These are phyloP conservation scores for Pterula multifida DNA, from an alignment of 1,284 basidiomycete genomes.

Conservation along the genomic window DNA sequence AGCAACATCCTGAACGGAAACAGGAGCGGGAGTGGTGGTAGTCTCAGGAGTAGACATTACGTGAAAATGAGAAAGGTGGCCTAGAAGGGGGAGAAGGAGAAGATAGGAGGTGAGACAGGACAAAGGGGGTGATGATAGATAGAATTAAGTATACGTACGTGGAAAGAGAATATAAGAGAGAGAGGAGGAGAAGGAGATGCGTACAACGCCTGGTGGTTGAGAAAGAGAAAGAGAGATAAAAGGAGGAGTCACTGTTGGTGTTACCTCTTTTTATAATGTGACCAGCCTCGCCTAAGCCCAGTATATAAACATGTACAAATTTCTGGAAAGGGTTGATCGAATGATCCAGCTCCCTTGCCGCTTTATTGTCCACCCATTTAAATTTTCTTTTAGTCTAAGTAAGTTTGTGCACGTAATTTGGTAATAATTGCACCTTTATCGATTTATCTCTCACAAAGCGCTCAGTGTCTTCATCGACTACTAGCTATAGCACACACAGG, in stretches of 20 bases:
- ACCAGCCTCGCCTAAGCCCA: not conserved
- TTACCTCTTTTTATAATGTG: constrained; percentile 37
- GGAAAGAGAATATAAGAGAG: constrained; percentile 36
- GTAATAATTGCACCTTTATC: too few species aligned
- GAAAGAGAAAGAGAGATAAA: constrained; percentile 32
- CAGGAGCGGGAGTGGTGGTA: constrained; percentile 26
- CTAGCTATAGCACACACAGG: too few species aligned
- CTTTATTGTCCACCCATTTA: not conserved
- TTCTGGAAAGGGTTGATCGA: not conserved
- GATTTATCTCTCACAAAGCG: too few species aligned
- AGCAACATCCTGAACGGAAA: constrained; percentile 33
- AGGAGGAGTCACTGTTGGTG: constrained; percentile 22
- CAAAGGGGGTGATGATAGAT: constrained; percentile 11
- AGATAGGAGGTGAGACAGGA: constrained; percentile 12
- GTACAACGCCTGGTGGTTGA: constrained; percentile 39
- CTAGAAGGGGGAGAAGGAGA: constrained; percentile 13
- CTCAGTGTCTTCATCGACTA: too few species aligned
- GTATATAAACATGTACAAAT: not conserved
- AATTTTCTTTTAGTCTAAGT: too few species aligned
- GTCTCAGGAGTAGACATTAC: constrained; percentile 73
- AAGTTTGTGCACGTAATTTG: too few species aligned
- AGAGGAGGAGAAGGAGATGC: constrained; percentile 30
- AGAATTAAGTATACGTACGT: constrained; percentile 21
- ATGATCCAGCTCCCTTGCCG: not conserved
- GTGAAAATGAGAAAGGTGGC: constrained; percentile 43